These are phyloP conservation scores for Oxytropis ochrocephala DNA, from an alignment of 306 rosid genomes.

Conservation along the genomic window DNA sequence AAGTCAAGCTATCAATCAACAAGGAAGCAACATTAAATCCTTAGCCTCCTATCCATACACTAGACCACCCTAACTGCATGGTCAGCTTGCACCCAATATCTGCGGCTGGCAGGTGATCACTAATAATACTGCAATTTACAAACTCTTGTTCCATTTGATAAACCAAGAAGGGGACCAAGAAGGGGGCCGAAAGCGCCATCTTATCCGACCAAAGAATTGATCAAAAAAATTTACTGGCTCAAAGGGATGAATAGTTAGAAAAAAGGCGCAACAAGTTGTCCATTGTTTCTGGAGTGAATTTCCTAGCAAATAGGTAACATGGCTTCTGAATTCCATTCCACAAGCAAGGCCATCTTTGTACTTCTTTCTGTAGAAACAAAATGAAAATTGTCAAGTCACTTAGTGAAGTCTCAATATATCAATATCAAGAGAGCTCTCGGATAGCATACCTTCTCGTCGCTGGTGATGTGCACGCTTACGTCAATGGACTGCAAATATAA, in stretches of 20 bases:
- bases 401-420: neutral
- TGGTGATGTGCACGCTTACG: slow-evolving; percentile 82
- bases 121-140: slow-evolving; percentile 54
- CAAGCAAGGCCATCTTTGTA: slow-evolving; percentile 87
- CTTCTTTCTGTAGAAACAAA: slow-evolving; percentile 56
- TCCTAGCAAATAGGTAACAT: slow-evolving; percentile 93
- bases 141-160: slow-evolving; percentile 19
- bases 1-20: slow-evolving; percentile 22
- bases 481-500: slow-evolving; percentile 73
- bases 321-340: slow-evolving; percentile 89
- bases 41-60: slow-evolving; percentile 23
- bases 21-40: slow-evolving; percentile 22
- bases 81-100: slow-evolving; percentile 30
- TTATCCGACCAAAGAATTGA: slow-evolving; percentile 62
- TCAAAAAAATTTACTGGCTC: slow-evolving; percentile 38
- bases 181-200: slow-evolving; percentile 38
- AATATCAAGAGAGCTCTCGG: neutral
- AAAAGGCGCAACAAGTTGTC: slow-evolving; percentile 56
- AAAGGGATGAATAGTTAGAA: slow-evolving; percentile 62
- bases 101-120: slow-evolving; percentile 26
- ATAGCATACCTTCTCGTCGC: slow-evolving; percentile 66
- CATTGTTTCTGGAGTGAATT: slow-evolving; percentile 66
- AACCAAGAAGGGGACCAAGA: slow-evolving; percentile 46
- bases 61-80: slow-evolving; percentile 28
- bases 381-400: neutral